Conservation (phyloP, 768 basidiomycete species). For the Mycena leptocephala region DNA sequence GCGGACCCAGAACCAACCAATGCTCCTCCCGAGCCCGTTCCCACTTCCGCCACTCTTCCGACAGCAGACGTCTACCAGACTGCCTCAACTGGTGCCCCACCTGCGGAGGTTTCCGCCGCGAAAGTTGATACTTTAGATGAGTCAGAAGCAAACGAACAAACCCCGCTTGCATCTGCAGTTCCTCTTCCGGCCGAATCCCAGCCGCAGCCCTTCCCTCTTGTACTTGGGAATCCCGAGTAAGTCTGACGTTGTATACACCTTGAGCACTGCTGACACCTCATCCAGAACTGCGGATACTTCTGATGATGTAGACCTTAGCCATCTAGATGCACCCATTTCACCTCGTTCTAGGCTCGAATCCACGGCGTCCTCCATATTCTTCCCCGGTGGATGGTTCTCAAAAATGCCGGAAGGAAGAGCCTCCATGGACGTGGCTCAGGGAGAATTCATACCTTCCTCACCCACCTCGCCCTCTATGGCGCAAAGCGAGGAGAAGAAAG, state of each 20-base stretch:
- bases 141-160: conserved; percentile 5
- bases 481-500: conserved; percentile 48
- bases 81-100: too few relatives aligned
- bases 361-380: conserved; percentile 69
- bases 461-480: conserved; percentile 35
- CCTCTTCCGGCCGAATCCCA: conserved; percentile 21
- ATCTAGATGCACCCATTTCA: conserved; percentile 27
- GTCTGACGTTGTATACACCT: not conserved
- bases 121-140: not conserved
- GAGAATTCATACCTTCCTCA: conserved; percentile 61
- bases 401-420: conserved; percentile 61
- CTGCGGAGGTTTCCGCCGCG: not conserved
- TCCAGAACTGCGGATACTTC: conserved; percentile 27
- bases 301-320: conserved; percentile 19
- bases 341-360: conserved; percentile 65
- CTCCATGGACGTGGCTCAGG: conserved; percentile 66
- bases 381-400: conserved; percentile 72
- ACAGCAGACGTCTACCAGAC: not conserved
- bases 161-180: conserved; percentile 16
- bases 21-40: not conserved
- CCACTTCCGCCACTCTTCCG: not conserved
- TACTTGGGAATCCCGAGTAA: conserved; percentile 19
- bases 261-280: not conserved
- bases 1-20: too few relatives aligned
- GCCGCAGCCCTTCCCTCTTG: conserved; percentile 24